phyloP scores from a whole-genome alignment of 192 early-diverging fungal genomes.

The Coemansia sp. region DNA sequence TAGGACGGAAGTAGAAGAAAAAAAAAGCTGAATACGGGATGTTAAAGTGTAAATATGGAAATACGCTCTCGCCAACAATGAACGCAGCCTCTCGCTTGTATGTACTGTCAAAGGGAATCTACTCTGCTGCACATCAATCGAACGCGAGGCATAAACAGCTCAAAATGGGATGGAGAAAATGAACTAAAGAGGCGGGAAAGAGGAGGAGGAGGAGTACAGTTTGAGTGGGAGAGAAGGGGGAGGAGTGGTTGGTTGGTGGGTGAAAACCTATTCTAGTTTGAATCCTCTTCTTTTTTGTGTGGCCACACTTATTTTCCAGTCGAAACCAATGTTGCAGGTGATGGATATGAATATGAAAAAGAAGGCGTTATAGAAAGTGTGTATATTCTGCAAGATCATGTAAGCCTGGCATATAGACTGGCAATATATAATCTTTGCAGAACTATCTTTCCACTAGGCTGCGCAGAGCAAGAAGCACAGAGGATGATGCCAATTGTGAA shows the following conservation, averaged over 20 bases:
- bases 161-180: neutral
- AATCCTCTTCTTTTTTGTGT: neutral
- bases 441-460: neutral
- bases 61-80: neutral
- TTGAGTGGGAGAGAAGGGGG: neutral
- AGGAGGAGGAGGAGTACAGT: neutral
- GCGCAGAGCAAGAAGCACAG: neutral
- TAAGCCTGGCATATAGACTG: conserved; percentile 4
- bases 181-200: neutral
- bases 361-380: conserved; percentile 5
- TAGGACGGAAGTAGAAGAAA: neutral
- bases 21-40: neutral
- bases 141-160: neutral
- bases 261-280: conserved; percentile 1
- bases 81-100: neutral
- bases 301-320: neutral
- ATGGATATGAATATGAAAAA: neutral
- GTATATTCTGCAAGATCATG: conserved; percentile 5
- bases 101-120: neutral
- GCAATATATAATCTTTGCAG: neutral
- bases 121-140: neutral
- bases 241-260: neutral
- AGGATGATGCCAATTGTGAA: neutral
- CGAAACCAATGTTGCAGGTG: neutral
- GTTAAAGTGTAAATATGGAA: neutral